phyloP scores from a whole-genome alignment of 208 protist species.

The Acanthamoeba pearcei region DNA sequence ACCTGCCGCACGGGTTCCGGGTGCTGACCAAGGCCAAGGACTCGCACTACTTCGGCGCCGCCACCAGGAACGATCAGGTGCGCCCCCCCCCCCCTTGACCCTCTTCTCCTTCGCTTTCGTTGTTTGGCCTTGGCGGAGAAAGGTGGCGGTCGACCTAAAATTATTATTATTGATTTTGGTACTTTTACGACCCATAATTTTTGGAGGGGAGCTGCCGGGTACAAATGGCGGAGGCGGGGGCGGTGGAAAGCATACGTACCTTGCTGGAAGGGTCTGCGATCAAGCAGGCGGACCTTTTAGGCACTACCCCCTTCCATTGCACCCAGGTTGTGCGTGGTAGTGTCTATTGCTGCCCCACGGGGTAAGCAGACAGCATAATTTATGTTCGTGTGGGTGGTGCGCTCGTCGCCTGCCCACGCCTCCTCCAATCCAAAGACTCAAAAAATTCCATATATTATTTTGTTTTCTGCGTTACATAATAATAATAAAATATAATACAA shows the following conservation, averaged over 20 bases:
- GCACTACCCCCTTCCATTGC: constrained; percentile 28
- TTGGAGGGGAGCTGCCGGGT: not conserved
- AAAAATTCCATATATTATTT: not conserved
- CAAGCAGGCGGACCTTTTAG: not conserved
- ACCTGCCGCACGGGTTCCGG: constrained; percentile 19
- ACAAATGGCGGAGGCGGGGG: not conserved
- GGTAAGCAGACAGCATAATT: constrained; percentile 38
- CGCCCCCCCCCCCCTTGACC: not conserved
- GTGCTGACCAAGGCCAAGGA: constrained; percentile 56
- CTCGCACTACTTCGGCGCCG: not conserved
- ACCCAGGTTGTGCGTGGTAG: constrained; percentile 20
- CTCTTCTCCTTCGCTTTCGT: not conserved
- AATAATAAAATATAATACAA: too few relatives aligned
- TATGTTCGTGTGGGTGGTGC: constrained; percentile 12
- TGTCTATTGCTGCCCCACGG: constrained; percentile 15
- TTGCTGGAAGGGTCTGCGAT: constrained; percentile 22
- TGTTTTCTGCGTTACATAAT: too few relatives aligned
- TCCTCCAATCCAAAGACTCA: not conserved
- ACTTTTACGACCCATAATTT: not conserved
- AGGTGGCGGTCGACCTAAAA: not conserved
- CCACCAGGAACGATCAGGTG: constrained; percentile 28
- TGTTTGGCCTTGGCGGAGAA: too few relatives aligned
- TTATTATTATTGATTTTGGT: not conserved
- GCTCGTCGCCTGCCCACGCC: constrained; percentile 11
- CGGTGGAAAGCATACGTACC: constrained; percentile 24